Evolutionary conservation across 441 rosid species (phyloP), one percentile per base, ranked within the genome.

Genomic region (Erysimum pusillum): DNA sequence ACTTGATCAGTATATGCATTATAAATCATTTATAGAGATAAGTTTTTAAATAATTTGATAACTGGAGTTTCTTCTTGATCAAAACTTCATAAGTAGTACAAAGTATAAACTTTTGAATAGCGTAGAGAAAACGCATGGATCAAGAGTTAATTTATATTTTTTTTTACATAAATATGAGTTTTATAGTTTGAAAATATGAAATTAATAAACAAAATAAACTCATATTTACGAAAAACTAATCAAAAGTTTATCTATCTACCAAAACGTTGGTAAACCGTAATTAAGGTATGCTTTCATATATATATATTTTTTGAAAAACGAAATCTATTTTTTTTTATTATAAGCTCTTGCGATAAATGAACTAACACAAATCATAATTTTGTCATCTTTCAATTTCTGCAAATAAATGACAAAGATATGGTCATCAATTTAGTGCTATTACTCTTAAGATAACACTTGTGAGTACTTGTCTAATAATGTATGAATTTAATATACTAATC

Each of bases 401-500:
- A 34, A 34, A 15, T 9, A 58, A 34, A 58, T 34, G 22, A 58
- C 12, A 18, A 58, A n/a, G 13, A 35, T 35, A 15, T 35, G 5
- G 42, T 34, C 11, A 9, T 25, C 3, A 25, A 25, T 46, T 7
- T 46, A 56, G 18, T 15, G 22, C 25, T 58, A 32, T 32, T 4
- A n/a, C 22, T 8, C 7, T n/a, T 28, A 11, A 20, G 41, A 45
- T 12, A 9, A 69, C 18, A 36, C 17, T 35, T 48, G 25, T 32
- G 51, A 38, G 25, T 22, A 25, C 42, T 22, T 71, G 39, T 39
- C 63, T 44, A 20, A 46, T 36, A 51, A 42, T 60, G 38, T 41
- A 35, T 41, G 67, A 49, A 67, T 49, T 51, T 28, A 49, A 42
- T 22, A 49, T 25, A 61, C 63, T 22, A 42, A 62, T 53, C 63